Conservation (phyloP, 2,329 filamentous ascomycete species). For the Fusarium napiforme region DNA sequence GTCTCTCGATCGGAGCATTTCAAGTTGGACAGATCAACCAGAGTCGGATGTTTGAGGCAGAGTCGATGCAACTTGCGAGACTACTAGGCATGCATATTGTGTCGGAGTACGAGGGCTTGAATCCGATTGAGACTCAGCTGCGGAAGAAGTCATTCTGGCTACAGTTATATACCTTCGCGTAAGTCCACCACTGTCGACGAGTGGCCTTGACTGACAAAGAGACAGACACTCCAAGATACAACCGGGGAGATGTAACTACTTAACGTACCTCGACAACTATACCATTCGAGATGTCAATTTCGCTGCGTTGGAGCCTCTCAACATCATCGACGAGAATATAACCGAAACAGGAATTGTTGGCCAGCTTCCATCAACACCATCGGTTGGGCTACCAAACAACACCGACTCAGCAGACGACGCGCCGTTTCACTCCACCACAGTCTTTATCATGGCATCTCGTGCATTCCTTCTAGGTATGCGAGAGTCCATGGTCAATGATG, state of each 20-base stretch:
- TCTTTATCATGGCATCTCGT: constrained; percentile 1
- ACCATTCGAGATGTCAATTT: neutral
- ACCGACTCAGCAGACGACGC: neutral
- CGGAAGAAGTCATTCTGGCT: constrained; percentile 7
- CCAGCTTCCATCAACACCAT: neutral
- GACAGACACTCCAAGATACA: neutral
- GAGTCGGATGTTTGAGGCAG: neutral
- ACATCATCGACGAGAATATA: neutral
- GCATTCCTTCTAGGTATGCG: neutral
- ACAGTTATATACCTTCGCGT: neutral
- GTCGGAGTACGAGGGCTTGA: neutral
- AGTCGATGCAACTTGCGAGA: neutral
- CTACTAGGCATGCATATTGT: neutral
- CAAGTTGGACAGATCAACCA: neutral
- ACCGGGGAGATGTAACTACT: neutral
- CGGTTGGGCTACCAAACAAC: neutral
- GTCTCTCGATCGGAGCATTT: neutral
- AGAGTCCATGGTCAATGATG: constrained; percentile 6
- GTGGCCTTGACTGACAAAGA: accelerated
- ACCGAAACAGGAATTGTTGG: neutral
- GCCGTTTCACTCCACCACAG: neutral
- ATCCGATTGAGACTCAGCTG: neutral
- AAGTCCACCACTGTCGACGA: accelerated
- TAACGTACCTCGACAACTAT: neutral
- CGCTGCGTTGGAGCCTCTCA: neutral